Evolutionary conservation across 257 asterid genomes (phyloP).

Genomic region (Solanum habrochaites): DNA sequence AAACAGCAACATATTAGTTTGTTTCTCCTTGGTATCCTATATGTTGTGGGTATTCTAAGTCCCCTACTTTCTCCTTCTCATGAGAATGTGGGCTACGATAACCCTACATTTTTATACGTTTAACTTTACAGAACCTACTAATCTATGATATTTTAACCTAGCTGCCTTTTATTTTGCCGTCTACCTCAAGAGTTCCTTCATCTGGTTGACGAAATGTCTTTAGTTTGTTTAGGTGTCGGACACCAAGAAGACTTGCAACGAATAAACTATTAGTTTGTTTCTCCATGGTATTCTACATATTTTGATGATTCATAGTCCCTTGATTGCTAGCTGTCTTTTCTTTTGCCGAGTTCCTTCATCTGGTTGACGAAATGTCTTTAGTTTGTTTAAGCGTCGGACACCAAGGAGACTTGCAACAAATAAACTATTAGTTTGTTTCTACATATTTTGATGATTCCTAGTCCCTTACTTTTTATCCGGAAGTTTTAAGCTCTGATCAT

Average conservation of each 20-base stretch:
- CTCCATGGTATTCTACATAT: neutral
- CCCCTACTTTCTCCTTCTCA: neutral
- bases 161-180: neutral
- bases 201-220: neutral
- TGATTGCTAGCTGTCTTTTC: too few relatives aligned
- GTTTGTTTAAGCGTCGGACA: neutral
- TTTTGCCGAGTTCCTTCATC: neutral
- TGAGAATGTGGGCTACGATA: neutral
- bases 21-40: neutral
- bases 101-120: neutral
- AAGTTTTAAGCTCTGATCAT: neutral
- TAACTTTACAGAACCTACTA: neutral
- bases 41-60: neutral
- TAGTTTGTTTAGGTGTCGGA: neutral
- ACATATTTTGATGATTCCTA: neutral
- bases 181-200: neutral
- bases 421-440: neutral
- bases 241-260: neutral
- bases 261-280: neutral
- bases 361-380: neutral
- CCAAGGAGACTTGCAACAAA: neutral
- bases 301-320: neutral
- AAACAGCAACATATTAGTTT: neutral
- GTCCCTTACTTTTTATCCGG: neutral
- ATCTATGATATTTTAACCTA: neutral